Evolutionary conservation across 1,139 yeast species (phyloP).

Genomic region (Candida smagusa): DNA sequence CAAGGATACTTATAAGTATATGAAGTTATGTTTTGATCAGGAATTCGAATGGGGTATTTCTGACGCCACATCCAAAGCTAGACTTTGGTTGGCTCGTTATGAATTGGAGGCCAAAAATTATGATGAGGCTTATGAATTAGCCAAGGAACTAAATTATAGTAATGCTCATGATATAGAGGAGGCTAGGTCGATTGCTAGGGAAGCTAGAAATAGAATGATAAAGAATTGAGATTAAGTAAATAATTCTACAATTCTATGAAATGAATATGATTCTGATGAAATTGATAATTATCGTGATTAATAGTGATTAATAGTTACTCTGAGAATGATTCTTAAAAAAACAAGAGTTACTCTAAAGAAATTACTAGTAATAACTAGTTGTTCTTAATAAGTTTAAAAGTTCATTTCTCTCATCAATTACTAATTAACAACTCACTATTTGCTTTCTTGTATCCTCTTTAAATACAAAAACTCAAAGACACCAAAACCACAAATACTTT

Average conservation of each 20-base stretch:
- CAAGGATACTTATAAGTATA: constrained; percentile 57
- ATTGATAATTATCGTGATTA: no score
- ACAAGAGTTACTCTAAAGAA: no score
- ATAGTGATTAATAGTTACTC: no score
- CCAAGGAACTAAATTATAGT: constrained; percentile 72
- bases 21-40: constrained; percentile 71
- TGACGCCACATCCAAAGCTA: constrained; percentile 78
- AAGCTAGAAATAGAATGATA: constrained; percentile 50
- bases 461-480: no score
- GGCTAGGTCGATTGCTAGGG: constrained; percentile 80
- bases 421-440: no score
- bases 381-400: no score
- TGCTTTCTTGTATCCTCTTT: no score
- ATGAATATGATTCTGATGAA: no score
- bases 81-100: constrained; percentile 81
- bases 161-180: constrained; percentile 86
- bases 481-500: no score
- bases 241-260: no score
- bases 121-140: constrained; percentile 70
- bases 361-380: no score
- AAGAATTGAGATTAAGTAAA: constrained; percentile 8
- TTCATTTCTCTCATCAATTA: no score
- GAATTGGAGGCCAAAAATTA: constrained; percentile 58
- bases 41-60: constrained; percentile 65
- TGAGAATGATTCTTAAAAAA: constrained; percentile 13